Percentiles rank a stretch among this genome's conserved stretches.
Conservation (phyloP, 257 asterid species). For the Orobanche coerulescens region DNA sequence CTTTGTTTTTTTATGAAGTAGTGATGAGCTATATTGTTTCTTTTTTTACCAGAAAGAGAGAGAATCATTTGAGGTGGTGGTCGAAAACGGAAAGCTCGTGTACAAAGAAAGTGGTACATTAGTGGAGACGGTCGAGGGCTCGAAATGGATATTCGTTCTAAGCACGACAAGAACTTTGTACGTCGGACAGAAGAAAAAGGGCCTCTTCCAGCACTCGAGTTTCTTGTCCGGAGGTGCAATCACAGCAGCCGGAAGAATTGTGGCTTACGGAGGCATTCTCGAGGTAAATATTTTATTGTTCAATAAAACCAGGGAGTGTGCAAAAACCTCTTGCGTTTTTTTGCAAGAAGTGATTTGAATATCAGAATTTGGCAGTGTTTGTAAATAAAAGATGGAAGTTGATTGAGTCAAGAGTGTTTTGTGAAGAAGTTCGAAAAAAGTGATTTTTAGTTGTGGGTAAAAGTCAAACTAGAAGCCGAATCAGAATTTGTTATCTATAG, state of each 20-base stretch:
- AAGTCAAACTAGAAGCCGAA: too few relatives aligned
- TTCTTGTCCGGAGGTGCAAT: constrained; percentile 90
- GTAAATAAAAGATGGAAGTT: too few relatives aligned
- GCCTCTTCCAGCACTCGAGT: constrained; percentile 86
- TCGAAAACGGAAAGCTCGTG: constrained; percentile 60
- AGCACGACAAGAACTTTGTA: constrained; percentile 75
- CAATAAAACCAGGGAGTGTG: neutral
- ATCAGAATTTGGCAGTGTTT: too few relatives aligned
- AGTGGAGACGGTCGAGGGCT: constrained; percentile 59
- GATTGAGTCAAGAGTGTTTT: too few relatives aligned
- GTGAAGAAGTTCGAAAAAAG: too few relatives aligned
- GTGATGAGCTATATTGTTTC: neutral
- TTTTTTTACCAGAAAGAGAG: constrained; percentile 59
- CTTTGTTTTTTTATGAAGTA: too few relatives aligned
- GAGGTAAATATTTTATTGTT: constrained; percentile 40
- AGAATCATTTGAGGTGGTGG: constrained; percentile 57
- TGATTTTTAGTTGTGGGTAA: too few relatives aligned
- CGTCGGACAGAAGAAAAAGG: constrained; percentile 74
- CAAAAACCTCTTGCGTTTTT: too few relatives aligned
- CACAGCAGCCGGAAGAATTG: constrained; percentile 92
- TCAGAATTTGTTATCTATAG: too few relatives aligned
- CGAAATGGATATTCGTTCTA: constrained; percentile 91
- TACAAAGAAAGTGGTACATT: constrained; percentile 55
- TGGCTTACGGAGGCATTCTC: constrained; percentile 64
- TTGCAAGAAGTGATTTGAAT: too few relatives aligned